These are phyloP conservation scores for Hydnomerulius pinastri DNA, from an alignment of 768 basidiomycete genomes.

Conservation along the genomic window DNA sequence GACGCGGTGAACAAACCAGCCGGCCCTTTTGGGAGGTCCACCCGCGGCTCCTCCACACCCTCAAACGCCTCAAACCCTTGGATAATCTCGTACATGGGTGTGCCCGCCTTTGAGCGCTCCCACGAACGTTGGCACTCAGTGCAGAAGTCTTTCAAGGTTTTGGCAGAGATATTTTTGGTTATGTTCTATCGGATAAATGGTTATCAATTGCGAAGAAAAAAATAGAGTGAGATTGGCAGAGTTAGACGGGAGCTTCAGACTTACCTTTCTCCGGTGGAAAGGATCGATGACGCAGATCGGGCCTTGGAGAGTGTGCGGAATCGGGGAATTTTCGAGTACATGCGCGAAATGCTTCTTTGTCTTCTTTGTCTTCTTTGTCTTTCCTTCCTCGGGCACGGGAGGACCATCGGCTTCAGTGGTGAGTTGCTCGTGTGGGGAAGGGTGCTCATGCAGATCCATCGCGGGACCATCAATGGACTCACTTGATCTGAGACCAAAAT, in stretches of 20 bases:
- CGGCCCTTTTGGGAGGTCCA: neutral
- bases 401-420: too few species aligned
- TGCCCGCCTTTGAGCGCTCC: slow-evolving; percentile 92
- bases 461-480: neutral
- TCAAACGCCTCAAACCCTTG: slow-evolving; percentile 1
- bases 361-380: neutral
- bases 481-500: neutral
- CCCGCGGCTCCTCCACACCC: neutral
- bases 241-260: neutral
- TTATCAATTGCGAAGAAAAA: neutral
- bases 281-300: slow-evolving; percentile 40
- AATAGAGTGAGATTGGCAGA: neutral
- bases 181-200: slow-evolving; percentile 21
- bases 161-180: slow-evolving; percentile 8
- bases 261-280: slow-evolving; percentile 42
- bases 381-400: neutral
- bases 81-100: slow-evolving; percentile 75
- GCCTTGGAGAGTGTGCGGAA: neutral
- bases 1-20: neutral
- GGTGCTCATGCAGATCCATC: neutral
- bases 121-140: neutral
- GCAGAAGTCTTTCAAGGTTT: slow-evolving; percentile 1
- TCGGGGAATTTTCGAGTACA: neutral
- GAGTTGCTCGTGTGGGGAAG: neutral
- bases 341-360: neutral